These are phyloP conservation scores for Amaranthus hypochondriacus DNA, from an alignment of 148 eudicot species.

Conservation along the genomic window DNA sequence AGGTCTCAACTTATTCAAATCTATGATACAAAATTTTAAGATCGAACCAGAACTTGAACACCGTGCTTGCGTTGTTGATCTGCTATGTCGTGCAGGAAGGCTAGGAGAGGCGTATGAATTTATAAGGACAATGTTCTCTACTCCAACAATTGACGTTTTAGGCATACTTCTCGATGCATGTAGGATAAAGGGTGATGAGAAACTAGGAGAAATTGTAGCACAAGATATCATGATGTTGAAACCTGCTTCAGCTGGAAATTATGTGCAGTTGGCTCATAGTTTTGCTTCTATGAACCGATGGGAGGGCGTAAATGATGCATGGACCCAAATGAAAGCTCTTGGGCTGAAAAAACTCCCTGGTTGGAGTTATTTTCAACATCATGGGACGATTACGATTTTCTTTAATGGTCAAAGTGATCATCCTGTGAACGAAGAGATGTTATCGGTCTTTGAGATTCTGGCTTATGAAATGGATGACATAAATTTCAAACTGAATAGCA, in stretches of 20 bases:
- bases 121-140: slow-evolving; percentile 41
- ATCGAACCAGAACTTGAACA: slow-evolving; percentile 67
- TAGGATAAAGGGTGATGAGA: slow-evolving; percentile 43
- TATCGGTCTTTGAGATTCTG: slow-evolving; percentile 40
- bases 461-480: slow-evolving; percentile 44
- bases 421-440: slow-evolving; percentile 51
- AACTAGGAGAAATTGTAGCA: slow-evolving; percentile 52
- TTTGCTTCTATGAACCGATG: slow-evolving; percentile 75
- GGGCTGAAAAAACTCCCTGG: slow-evolving; percentile 77
- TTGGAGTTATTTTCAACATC: slow-evolving; percentile 74
- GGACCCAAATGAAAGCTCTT: slow-evolving; percentile 75
- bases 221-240: slow-evolving; percentile 41
- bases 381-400: slow-evolving; percentile 61
- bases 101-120: slow-evolving; percentile 66
- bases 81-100: slow-evolving; percentile 82
- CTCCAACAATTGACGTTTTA: slow-evolving; percentile 56
- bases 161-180: slow-evolving; percentile 90
- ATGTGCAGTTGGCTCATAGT: slow-evolving; percentile 72
- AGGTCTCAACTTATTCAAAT: slow-evolving; percentile 53
- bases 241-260: slow-evolving; percentile 58
- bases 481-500: slow-evolving; percentile 11
- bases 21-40: slow-evolving; percentile 55
- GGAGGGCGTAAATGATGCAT: slow-evolving; percentile 73
- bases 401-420: slow-evolving; percentile 61
- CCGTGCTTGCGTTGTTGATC: slow-evolving; percentile 77